A percentile compares a stretch with the other conserved stretches of the same genome.
Evolutionary conservation across 164 flowering plant genomes (phyloP).

Genomic region (Cinnamomum chago): DNA sequence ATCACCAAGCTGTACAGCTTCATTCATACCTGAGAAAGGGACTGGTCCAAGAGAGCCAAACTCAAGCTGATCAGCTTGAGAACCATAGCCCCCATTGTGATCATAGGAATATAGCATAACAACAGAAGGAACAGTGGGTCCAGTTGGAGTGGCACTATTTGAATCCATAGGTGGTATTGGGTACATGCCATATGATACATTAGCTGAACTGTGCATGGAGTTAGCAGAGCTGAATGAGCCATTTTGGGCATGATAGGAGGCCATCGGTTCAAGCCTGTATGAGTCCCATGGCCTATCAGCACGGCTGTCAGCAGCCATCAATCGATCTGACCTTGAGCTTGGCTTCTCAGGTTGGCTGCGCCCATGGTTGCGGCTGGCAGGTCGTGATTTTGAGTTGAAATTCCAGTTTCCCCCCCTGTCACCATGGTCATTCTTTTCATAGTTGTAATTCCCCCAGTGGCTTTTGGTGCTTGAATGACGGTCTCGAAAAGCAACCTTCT

Average conservation of each 20-base stretch:
- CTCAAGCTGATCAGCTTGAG: constrained; percentile 70
- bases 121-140: constrained; percentile 56
- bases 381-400: constrained; percentile 48
- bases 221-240: constrained; percentile 45
- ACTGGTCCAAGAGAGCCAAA: constrained; percentile 82
- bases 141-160: constrained; percentile 52
- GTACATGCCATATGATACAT: constrained; percentile 67
- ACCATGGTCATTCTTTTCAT: constrained; percentile 62
- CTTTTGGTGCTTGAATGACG: constrained; percentile 54
- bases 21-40: constrained; percentile 46
- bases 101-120: constrained; percentile 86
- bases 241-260: constrained; percentile 61
- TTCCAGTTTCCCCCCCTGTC: constrained; percentile 93
- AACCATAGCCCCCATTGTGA: constrained; percentile 42
- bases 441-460: constrained; percentile 51
- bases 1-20: constrained; percentile 44
- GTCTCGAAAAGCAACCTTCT: constrained; percentile 67
- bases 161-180: constrained; percentile 44
- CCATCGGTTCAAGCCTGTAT: constrained; percentile 45
- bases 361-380: constrained; percentile 50
- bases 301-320: constrained; percentile 43
- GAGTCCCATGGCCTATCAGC: constrained; percentile 61
- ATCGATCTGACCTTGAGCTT: constrained; percentile 47
- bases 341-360: constrained; percentile 67
- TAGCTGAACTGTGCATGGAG: constrained; percentile 43